phyloP scores from a whole-genome alignment of 169 alveolate genomes.

The Cyclospora cayetanensis region DNA sequence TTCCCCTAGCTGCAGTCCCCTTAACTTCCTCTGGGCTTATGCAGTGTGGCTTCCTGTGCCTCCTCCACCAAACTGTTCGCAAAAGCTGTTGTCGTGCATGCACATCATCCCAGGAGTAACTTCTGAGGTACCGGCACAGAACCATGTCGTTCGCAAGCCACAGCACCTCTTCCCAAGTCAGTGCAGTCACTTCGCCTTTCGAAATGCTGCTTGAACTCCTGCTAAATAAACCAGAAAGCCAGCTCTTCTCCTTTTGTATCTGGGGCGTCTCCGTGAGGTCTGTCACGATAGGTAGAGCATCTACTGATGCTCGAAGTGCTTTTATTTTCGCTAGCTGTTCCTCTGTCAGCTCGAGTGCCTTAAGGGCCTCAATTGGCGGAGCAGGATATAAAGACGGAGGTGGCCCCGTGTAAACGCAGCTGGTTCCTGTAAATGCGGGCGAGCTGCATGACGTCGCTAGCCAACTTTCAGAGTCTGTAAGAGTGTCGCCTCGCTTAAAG shows the following conservation, averaged over 20 bases:
- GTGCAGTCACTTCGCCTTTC: not conserved
- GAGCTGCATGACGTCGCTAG: not conserved
- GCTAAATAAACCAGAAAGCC: slow-evolving; percentile 7
- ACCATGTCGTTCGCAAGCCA: slow-evolving; percentile 56
- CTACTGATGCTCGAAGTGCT: not conserved
- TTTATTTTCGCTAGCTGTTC: slow-evolving; percentile 12
- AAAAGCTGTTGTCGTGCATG: slow-evolving; percentile 50
- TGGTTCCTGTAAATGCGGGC: not conserved
- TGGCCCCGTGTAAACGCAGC: not conserved
- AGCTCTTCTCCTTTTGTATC: not conserved
- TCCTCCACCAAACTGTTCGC: slow-evolving; percentile 36
- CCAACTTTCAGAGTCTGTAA: not conserved
- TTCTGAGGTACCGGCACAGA: slow-evolving; percentile 38
- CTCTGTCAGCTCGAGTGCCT: not conserved
- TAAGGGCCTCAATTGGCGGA: not conserved
- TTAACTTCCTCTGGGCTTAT: not conserved
- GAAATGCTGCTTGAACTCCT: not conserved
- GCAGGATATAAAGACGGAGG: slow-evolving; percentile 10
- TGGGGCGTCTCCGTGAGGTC: not conserved
- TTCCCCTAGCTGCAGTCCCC: slow-evolving; percentile 31
- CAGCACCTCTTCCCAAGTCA: slow-evolving; percentile 57
- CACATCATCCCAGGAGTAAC: slow-evolving; percentile 12
- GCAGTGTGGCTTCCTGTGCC: slow-evolving; percentile 32
- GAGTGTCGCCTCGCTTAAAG: not conserved
- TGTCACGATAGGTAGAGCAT: not conserved